Evolutionary conservation across 306 rosid species (phyloP), one percentile per base, ranked within the genome.

Genomic region (Acacia crassicarpa): DNA sequence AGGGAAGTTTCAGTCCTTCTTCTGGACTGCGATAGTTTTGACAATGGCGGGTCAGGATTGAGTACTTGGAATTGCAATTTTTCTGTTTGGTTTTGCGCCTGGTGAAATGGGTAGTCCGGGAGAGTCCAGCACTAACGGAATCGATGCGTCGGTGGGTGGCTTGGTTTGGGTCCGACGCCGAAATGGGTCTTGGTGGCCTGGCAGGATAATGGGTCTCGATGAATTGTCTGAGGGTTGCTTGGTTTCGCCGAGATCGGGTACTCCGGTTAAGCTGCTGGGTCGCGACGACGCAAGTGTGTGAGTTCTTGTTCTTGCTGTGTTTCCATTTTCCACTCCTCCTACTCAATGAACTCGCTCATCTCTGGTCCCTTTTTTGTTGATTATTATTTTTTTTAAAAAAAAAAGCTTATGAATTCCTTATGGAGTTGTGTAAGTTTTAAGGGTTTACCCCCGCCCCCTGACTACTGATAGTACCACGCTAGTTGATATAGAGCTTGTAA

Each of bases 131-230:
- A 48, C 73, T 44, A 87, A 85, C 80, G 86, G 54, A 84, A 91
- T 93, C 84, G 95, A 91, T 78, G 85, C 89, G 49, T 79, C 95
- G 74, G 95, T 87, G 77, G 97, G 97, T 32, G 84, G 82, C 2
- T 83, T 93, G 89, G 97, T 93, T 32, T 93, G 97, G 97, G 97
- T 93, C 78, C 94, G 94, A 17, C 90, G 97, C 41, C 82, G 97
- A 8, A 93, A 93, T 69, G 95, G 97, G 77, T 91, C 95, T 32
- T 93, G 97, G 97, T 93, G 97, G 97, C 97, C 97, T 11, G 97
- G 97, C 35, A 89, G 91, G 86, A 91, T 93, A 76, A 54, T 93
- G 92, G 91, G 94, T 69, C 79, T 87, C 38, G 86, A 93, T 73
- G 97, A 93, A 87, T 40, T 93, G 65, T 85, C 92, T 5, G 90